phyloP scores from a whole-genome alignment of 768 basidiomycete species.

The Naganishia kalamii region DNA sequence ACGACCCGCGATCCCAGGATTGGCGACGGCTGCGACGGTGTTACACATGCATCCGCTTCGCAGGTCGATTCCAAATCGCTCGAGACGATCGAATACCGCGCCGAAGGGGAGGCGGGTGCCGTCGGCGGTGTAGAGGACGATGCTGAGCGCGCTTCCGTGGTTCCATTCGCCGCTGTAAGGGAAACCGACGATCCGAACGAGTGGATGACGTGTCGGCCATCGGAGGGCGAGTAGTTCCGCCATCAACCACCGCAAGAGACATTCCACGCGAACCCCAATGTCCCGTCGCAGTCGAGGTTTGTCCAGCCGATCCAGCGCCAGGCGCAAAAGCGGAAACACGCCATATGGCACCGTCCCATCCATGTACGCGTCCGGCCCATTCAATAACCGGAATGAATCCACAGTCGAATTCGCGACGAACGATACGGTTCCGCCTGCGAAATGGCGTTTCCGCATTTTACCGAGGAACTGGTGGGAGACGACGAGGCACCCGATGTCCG shows the following conservation, averaged over 20 bases:
- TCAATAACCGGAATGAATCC: constrained; percentile 44
- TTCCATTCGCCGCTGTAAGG: background rate
- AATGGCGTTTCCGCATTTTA: constrained; percentile 44
- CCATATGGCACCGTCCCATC: background rate
- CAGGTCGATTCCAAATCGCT: constrained; percentile 66
- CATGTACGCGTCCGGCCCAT: background rate
- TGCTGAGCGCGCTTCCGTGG: background rate
- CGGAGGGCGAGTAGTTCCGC: background rate
- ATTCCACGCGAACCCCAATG: background rate
- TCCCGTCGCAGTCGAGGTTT: background rate
- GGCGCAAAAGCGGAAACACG: background rate
- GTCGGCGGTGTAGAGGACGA: constrained; percentile 51
- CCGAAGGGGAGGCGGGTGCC: constrained; percentile 77
- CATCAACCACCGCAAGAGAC: background rate
- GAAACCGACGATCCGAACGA: background rate
- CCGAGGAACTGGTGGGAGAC: constrained; percentile 66
- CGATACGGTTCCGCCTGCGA: background rate
- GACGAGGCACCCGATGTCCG: constrained; percentile 75
- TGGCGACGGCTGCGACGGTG: constrained; percentile 68
- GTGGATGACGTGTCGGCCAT: background rate
- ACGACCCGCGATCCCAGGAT: constrained; percentile 61
- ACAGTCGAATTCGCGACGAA: constrained; percentile 52
- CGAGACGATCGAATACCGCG: constrained; percentile 67
- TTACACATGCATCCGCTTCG: constrained; percentile 86
- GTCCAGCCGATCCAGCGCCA: background rate